Evolutionary conservation across 1,284 basidiomycete species (phyloP).

Genomic region (Erythrobasidium hasegawianum): DNA sequence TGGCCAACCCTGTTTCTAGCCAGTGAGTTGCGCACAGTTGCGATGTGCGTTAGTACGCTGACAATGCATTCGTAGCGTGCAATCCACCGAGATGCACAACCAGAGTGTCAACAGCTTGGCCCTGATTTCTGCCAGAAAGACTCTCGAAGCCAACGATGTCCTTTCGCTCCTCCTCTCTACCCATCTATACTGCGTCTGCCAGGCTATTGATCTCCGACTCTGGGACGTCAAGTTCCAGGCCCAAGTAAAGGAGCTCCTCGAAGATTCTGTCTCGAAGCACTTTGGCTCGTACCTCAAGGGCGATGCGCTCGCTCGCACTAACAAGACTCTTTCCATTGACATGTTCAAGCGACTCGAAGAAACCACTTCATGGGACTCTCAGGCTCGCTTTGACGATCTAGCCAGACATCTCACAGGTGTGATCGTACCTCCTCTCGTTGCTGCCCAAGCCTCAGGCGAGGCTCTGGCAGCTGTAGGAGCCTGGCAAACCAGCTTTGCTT

Average conservation of each 20-base stretch:
- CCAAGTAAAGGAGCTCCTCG: conserved; percentile 54
- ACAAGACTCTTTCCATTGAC: conserved; percentile 40
- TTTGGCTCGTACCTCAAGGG: conserved; percentile 53
- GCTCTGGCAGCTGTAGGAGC: conserved; percentile 52
- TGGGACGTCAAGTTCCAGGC: conserved; percentile 62
- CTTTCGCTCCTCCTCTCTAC: conserved; percentile 67
- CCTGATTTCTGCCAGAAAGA: conserved; percentile 71
- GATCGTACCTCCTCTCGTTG: conserved; percentile 46
- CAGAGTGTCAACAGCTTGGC: conserved; percentile 79
- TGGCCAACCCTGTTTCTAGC: conserved; percentile 77
- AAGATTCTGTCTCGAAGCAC: conserved; percentile 55
- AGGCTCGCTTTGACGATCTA: conserved; percentile 43
- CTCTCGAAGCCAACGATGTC: conserved; percentile 69
- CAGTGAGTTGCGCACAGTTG: conserved; percentile 71
- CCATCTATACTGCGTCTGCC: conserved; percentile 71
- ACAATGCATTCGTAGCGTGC: conserved; percentile 31
- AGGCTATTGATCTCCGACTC: conserved; percentile 73
- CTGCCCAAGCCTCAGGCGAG: conserved; percentile 47
- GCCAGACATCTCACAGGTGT: conserved; percentile 61
- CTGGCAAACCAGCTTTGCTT: conserved; percentile 58
- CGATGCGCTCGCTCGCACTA: conserved; percentile 36
- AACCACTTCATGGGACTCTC: conserved; percentile 58
- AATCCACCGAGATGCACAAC: conserved; percentile 57
- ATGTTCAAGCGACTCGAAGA: conserved; percentile 47
- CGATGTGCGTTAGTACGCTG: conserved; percentile 56